Evolutionary conservation across 2,329 filamentous ascomycete genomes (phyloP).

Genomic region (Colletotrichum simmondsii): DNA sequence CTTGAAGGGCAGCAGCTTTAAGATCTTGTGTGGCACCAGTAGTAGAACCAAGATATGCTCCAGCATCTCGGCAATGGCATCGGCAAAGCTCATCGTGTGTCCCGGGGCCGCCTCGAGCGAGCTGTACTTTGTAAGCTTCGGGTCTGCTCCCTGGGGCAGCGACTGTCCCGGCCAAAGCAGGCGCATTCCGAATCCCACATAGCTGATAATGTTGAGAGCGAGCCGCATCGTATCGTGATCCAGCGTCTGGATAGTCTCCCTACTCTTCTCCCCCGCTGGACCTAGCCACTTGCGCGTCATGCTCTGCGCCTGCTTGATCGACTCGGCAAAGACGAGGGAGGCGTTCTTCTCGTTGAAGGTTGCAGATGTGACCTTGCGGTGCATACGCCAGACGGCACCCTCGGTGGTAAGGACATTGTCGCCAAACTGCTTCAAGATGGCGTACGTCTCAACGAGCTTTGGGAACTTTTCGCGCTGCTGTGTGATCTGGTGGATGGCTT

Average conservation of each 20-base stretch:
- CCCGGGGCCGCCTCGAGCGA: constrained; percentile 58
- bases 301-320: constrained; percentile 68
- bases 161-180: constrained; percentile 73
- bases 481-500: constrained; percentile 74
- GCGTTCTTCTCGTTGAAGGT: constrained; percentile 84
- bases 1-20: constrained; percentile 62
- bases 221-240: constrained; percentile 74
- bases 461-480: constrained; percentile 76
- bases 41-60: constrained; percentile 73
- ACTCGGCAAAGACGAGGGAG: constrained; percentile 70
- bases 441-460: constrained; percentile 72
- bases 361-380: constrained; percentile 77
- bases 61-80: constrained; percentile 70
- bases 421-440: constrained; percentile 67
- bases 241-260: constrained; percentile 61
- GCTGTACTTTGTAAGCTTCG: constrained; percentile 60
- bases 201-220: constrained; percentile 67
- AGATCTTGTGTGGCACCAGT: constrained; percentile 66
- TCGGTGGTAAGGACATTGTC: constrained; percentile 79
- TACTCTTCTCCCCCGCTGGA: constrained; percentile 41
- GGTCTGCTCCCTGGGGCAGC: constrained; percentile 53
- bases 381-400: constrained; percentile 75
- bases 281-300: constrained; percentile 70
- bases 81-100: constrained; percentile 73
- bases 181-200: constrained; percentile 76